These are phyloP conservation scores for Hippophae tibetana DNA, from an alignment of 306 rosid species.

Conservation along the genomic window DNA sequence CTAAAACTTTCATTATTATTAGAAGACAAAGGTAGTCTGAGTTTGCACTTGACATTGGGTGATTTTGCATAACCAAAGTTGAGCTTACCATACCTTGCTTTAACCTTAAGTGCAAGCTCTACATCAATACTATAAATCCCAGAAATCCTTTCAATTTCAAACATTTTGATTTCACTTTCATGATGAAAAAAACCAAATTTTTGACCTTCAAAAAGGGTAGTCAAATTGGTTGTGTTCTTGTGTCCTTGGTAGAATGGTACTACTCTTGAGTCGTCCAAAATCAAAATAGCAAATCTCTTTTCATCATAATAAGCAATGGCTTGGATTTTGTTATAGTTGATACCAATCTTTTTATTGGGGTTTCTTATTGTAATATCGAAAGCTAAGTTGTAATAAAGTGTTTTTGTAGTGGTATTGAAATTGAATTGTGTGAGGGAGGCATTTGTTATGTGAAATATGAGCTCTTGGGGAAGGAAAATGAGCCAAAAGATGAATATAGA, in stretches of 20 bases:
- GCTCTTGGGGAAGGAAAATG: slow-evolving; percentile 38
- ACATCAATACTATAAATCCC: slow-evolving; percentile 45
- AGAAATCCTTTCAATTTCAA: slow-evolving; percentile 20
- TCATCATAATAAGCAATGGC: slow-evolving; percentile 39
- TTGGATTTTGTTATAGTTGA: slow-evolving; percentile 59
- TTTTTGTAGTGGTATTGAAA: slow-evolving; percentile 18
- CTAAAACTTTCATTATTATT: no score
- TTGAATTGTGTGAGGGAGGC: slow-evolving; percentile 51
- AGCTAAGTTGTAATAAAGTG: slow-evolving; percentile 22
- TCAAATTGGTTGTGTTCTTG: slow-evolving; percentile 37
- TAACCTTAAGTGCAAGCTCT: slow-evolving; percentile 19
- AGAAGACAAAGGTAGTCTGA: no score
- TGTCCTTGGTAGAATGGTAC: slow-evolving; percentile 53
- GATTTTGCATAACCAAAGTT: no score
- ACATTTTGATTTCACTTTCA: slow-evolving; percentile 15
- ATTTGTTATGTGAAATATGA: slow-evolving; percentile 40
- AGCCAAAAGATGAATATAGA: slow-evolving; percentile 35
- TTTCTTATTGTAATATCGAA: slow-evolving; percentile 39
- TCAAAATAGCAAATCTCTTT: slow-evolving; percentile 17
- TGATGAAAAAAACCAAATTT: slow-evolving; percentile 10
- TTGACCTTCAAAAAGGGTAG: slow-evolving; percentile 34
- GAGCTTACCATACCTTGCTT: no score
- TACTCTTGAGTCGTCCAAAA: neutral
- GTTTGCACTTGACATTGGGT: no score
- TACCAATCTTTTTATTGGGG: slow-evolving; percentile 56